Evolutionary conservation across 768 basidiomycete species (phyloP).

Genomic region (Boletus huronensis): DNA sequence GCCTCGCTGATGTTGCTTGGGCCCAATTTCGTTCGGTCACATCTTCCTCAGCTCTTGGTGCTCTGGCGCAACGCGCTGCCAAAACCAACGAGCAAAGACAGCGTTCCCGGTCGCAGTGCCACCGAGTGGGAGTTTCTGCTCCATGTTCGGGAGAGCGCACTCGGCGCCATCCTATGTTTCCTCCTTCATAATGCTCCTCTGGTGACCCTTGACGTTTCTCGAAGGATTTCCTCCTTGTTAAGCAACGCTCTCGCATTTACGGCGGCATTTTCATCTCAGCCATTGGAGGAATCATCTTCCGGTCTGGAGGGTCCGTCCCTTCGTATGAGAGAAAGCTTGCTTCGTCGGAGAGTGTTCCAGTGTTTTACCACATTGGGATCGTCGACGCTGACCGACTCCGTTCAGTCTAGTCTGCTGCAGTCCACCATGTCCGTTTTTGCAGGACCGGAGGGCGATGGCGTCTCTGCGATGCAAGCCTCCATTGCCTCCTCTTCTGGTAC

Average conservation of each 20-base stretch:
- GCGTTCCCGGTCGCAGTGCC: constrained; percentile 56
- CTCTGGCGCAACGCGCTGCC: constrained; percentile 97
- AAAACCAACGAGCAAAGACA: constrained; percentile 89
- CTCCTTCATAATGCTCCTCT: constrained; percentile 75
- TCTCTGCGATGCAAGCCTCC: constrained; percentile 86
- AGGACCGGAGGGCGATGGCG: constrained; percentile 78
- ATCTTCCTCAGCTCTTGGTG: constrained; percentile 90
- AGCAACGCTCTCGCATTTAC: constrained; percentile 89
- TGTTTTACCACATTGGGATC: constrained; percentile 84
- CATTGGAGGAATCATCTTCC: constrained; percentile 57
- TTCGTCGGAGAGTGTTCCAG: constrained; percentile 83
- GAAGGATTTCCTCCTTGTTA: constrained; percentile 82
- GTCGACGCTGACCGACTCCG: constrained; percentile 73
- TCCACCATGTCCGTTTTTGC: constrained; percentile 80
- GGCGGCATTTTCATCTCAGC: constrained; percentile 73
- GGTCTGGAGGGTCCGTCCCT: constrained; percentile 50
- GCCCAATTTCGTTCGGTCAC: constrained; percentile 88
- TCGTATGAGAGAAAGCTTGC: constrained; percentile 74
- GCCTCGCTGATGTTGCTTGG: constrained; percentile 89
- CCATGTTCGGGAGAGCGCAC: constrained; percentile 84
- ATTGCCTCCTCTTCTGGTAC: constrained; percentile 83
- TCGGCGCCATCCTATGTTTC: constrained; percentile 87
- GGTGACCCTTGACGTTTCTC: constrained; percentile 86
- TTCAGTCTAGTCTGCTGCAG: constrained; percentile 78
- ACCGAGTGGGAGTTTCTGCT: constrained; percentile 90